Percentiles rank a stretch among this genome's conserved stretches.
These are phyloP conservation scores for Calcarisporium arbuscula DNA, from an alignment of 2,329 filamentous ascomycete species.

Conservation along the genomic window DNA sequence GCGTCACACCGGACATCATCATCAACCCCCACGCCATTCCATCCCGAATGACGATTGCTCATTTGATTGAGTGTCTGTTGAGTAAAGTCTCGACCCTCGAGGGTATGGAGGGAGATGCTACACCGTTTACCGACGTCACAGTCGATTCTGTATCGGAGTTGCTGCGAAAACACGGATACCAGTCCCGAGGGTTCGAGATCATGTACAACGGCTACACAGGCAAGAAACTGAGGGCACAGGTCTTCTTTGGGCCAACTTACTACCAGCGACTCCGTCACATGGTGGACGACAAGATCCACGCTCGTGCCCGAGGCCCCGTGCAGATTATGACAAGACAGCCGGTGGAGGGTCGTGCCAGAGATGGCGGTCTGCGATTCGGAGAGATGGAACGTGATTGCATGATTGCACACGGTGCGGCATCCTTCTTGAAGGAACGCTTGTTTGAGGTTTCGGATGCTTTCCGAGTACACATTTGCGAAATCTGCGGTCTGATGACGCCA, in stretches of 20 bases:
- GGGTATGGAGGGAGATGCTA: conserved; percentile 94
- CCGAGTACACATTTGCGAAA: conserved; percentile 96
- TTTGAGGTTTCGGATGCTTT: conserved; percentile 98
- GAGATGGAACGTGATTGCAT: conserved; percentile 99
- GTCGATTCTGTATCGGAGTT: conserved; percentile 88
- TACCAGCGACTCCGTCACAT: conserved; percentile 98
- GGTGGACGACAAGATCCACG: conserved; percentile 99
- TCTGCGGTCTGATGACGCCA: conserved; percentile 97
- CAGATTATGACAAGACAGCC: conserved; percentile 97
- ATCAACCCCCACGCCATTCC: conserved; percentile 99
- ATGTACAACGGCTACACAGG: conserved; percentile 99
- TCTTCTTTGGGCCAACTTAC: conserved; percentile 97
- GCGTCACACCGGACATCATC: conserved; percentile 89
- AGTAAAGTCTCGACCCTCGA: conserved; percentile 92
- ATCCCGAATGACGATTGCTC: conserved; percentile 99
- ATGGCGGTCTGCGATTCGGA: conserved; percentile 97
- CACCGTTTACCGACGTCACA: conserved; percentile 95
- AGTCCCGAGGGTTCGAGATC: conserved; percentile 93
- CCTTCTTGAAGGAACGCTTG: conserved; percentile 93
- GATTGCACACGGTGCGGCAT: conserved; percentile 97
- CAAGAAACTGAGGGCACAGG: conserved; percentile 84
- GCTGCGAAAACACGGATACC: conserved; percentile 84
- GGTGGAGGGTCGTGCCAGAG: conserved; percentile 94
- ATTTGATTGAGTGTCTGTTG: conserved; percentile 97
- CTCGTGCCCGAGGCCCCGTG: conserved; percentile 90